phyloP scores from a whole-genome alignment of 2,329 filamentous ascomycete genomes.

The Phaeophleospora eucalypticola region DNA sequence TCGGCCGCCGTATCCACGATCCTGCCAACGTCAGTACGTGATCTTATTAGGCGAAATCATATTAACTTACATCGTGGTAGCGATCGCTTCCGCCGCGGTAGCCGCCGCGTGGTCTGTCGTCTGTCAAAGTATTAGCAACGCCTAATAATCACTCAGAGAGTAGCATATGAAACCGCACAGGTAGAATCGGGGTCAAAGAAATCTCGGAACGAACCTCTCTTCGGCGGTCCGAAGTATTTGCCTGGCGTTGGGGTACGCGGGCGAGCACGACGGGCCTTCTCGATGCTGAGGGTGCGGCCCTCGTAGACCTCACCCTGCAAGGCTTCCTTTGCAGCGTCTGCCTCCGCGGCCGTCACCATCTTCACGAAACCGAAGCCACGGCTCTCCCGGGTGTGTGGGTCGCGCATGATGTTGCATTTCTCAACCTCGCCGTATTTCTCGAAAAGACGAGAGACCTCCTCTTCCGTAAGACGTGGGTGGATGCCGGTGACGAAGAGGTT shows the following conservation, averaged over 20 bases:
- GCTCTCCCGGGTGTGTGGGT: conserved; percentile 96
- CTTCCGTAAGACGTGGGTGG: conserved; percentile 83
- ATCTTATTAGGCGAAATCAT: background rate
- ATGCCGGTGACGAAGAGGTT: conserved; percentile 99
- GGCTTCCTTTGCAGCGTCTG: conserved; percentile 93
- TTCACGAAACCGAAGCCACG: conserved; percentile 99
- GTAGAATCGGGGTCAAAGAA: conserved; percentile 11
- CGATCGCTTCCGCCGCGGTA: conserved; percentile 47
- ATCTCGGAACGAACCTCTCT: conserved; percentile 52
- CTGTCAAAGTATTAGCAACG: conserved; percentile 24
- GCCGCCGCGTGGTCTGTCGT: conserved; percentile 45
- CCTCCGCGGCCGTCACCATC: conserved; percentile 92
- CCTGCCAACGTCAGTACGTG: conserved; percentile 18
- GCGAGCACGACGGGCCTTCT: conserved; percentile 93
- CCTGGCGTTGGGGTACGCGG: conserved; percentile 94
- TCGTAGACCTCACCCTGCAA: conserved; percentile 94
- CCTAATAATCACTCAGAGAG: conserved; percentile 8
- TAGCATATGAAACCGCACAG: conserved; percentile 12
- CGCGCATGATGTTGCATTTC: conserved; percentile 99
- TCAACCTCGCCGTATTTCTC: conserved; percentile 99
- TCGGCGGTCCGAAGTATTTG: conserved; percentile 98
- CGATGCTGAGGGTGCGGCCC: conserved; percentile 92
- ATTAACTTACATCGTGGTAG: conserved; percentile 38
- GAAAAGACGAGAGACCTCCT: conserved; percentile 89
- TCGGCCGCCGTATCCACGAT: conserved; percentile 38